Evolutionary conservation across 352 stramenopile genomes (phyloP).

Genomic region (Globisporangium canariense): DNA sequence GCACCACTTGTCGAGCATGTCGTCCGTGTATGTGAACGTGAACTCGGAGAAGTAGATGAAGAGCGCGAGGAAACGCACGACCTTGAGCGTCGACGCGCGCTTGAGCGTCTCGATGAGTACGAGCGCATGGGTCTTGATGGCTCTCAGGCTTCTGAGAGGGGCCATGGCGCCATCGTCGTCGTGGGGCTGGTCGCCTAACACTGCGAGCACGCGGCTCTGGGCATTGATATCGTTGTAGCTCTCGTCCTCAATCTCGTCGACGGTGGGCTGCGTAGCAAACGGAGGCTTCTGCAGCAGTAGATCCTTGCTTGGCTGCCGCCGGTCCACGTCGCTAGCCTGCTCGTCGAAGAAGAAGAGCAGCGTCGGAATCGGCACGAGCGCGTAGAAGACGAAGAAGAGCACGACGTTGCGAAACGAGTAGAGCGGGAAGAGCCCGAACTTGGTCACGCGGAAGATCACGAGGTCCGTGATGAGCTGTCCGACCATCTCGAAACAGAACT

Average conservation of each 20-base stretch:
- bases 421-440: constrained; percentile 37
- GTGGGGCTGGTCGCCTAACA: background rate
- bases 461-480: constrained; percentile 45
- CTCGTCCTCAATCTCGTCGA: background rate
- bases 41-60: constrained; percentile 66
- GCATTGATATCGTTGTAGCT: background rate
- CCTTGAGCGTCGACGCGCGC: constrained; percentile 33
- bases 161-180: background rate
- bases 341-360: constrained; percentile 43
- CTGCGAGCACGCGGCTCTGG: background rate
- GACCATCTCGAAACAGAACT: constrained; percentile 44
- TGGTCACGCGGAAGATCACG: constrained; percentile 49
- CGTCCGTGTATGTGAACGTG: constrained; percentile 41
- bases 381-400: constrained; percentile 48
- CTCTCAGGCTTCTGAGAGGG: no score
- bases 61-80: constrained; percentile 56
- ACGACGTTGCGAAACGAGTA: constrained; percentile 41
- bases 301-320: constrained; percentile 4
- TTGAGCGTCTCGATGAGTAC: constrained; percentile 27
- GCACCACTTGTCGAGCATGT: constrained; percentile 40
- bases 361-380: constrained; percentile 36
- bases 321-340: constrained; percentile 15
- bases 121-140: constrained; percentile 14
- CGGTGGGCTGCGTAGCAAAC: constrained; percentile 16
- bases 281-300: constrained; percentile 3